Evolutionary conservation across 805 yeast genomes (phyloP), one percentile per base, ranked within the genome.

Genomic region (Zygosaccharomyces pseudorouxii): DNA sequence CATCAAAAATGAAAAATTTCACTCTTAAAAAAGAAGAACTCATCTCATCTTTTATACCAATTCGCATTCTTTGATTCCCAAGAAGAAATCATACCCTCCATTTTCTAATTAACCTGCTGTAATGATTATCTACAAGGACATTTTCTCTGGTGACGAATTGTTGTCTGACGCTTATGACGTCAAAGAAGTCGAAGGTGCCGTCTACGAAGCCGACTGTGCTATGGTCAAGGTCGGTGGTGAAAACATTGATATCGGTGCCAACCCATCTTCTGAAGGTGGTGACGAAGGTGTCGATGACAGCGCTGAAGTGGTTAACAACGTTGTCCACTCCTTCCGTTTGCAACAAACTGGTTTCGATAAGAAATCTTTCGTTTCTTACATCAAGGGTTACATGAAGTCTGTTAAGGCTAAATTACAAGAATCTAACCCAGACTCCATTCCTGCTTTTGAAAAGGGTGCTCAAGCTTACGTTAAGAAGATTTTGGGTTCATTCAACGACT

Each of bases 371-470:
- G 73, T 92, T 74, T 79, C 89, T 65, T 93, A 92, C 88, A 86
- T 93, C 79, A 93, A 93, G 82, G 95, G 93, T 68, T 93, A 93
- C 95, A 92, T 93, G 98, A 93, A 93, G 86, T 77, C 76, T 64
- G 81, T 93, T 75, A 92, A 92, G 86, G 85, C 88, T 63, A 75
- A 87, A 73, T 82, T 93, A 69, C 85, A 87, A 69, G 97, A 90
- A 82, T 62, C 78, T 61, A 74, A 81, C 77, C 98, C 99, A 69
- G 98, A 92, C 43, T 79, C 77, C 67, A 81, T 93, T 64, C 83
- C 85, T 69, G 75, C 73, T 60, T 93, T 93, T 75, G 97, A 92
- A 83, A 92, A 93, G 81, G 98, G 98, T 73, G 99, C 99, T 65
- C 80, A 83, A 64, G 75, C 87, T 64, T 93, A 90, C 82, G 95